Percentiles rank a stretch among this genome's conserved stretches.
These are phyloP conservation scores for Globisporangium barbulae DNA, from an alignment of 352 stramenopile genomes.

Conservation along the genomic window DNA sequence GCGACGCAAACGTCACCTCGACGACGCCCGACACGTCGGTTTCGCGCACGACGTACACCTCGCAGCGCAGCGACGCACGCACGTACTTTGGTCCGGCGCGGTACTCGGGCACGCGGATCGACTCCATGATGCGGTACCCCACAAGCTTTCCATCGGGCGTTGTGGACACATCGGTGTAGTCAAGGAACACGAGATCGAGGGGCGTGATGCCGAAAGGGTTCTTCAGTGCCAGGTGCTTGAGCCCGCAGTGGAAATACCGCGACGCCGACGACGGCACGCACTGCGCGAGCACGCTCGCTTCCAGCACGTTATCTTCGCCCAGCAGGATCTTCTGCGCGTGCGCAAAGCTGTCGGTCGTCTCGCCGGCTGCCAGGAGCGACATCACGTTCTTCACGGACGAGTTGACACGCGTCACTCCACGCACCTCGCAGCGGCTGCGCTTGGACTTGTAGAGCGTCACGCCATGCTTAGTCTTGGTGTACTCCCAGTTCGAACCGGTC, in stretches of 20 bases:
- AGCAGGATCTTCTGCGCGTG: slow-evolving; percentile 61
- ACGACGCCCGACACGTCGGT: slow-evolving; percentile 63
- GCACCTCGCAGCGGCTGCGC: slow-evolving; percentile 71
- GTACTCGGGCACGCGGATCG: slow-evolving; percentile 71
- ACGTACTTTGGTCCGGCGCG: slow-evolving; percentile 53
- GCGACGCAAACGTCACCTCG: slow-evolving; percentile 80
- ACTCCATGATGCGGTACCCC: slow-evolving; percentile 76
- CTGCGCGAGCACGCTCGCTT: slow-evolving; percentile 60
- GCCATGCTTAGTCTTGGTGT: slow-evolving; percentile 60
- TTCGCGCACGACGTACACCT: slow-evolving; percentile 79
- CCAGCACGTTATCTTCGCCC: slow-evolving; percentile 57
- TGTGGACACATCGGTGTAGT: slow-evolving; percentile 82
- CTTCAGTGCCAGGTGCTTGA: slow-evolving; percentile 83
- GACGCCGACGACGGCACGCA: slow-evolving; percentile 57
- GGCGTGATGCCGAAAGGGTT: slow-evolving; percentile 65
- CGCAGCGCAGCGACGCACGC: slow-evolving; percentile 71
- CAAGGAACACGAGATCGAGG: slow-evolving; percentile 76
- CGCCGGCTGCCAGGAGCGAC: slow-evolving; percentile 52
- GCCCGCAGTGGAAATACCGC: slow-evolving; percentile 73
- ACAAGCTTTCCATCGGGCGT: slow-evolving; percentile 58
- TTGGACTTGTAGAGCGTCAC: slow-evolving; percentile 71
- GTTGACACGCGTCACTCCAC: slow-evolving; percentile 67
- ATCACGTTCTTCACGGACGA: slow-evolving; percentile 84
- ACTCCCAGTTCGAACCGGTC: slow-evolving; percentile 49
- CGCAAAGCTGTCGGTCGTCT: slow-evolving; percentile 52